Base-by-base conservation (phyloP, 1,284 basidiomycete species). In the Leccinum fuscescens region DNA sequence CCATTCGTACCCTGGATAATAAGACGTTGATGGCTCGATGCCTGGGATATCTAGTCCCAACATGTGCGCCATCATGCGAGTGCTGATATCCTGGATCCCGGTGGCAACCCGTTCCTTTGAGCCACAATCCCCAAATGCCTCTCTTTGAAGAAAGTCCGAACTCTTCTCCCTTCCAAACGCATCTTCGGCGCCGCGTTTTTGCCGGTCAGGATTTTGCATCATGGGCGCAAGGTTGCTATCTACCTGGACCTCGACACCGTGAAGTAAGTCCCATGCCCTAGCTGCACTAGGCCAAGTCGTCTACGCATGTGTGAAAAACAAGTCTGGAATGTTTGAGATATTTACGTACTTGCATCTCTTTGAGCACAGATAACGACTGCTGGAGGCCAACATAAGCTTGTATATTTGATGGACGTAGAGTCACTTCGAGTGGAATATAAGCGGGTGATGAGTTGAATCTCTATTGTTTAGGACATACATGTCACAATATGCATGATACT, bases 401-500 rank as follows among this genome's bases (percentile, higher is more conserved):
- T 2, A 86, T 77, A 67, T 88, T 86, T 44, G 82, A 82, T n/a
- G 88, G 85, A 22, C 83, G 82, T 60, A 89, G 76, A 12, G 82
- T 85, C 69, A 92, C 90, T 92, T 67, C 17, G 3, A 42, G 29
- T n/a, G 46, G 22, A 56, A 54, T 27, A 39, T 59, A n/a, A 65
- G 63, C 15, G 57, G 44, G 39, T 48, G 35, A 22, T 37, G 42
- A 15, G 11, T 44, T 20, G 17, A 6, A 49, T 17, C 17, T 7
- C 6, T 29, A 20, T 22, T 8, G 59, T 54, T 42, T 31, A 67
- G 55, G 60, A 57, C 86, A 65, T 72, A 90, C 90, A 70, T n/a
- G 87, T 88, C 60, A 90, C 78, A 44, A 91, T 83, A 68, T 93
- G 91, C 87, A 94, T 92, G 67, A 94, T 90, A 39, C 91, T 92